These are phyloP conservation scores for Styphnolobium japonicum DNA, from an alignment of 306 rosid species.

Conservation along the genomic window DNA sequence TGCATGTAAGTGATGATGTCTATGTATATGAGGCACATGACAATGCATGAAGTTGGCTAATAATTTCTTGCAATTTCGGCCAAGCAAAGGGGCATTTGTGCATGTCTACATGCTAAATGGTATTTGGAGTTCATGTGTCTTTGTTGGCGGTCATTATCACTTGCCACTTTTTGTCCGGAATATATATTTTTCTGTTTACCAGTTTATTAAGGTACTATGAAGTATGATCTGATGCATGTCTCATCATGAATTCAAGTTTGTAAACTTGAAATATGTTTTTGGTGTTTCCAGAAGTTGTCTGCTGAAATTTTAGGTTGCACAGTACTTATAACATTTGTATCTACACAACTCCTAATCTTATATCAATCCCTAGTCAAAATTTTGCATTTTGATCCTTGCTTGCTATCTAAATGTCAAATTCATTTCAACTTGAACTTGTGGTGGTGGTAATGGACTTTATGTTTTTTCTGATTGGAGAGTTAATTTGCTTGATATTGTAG, in stretches of 20 bases:
- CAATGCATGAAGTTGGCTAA: slow-evolving; percentile 1
- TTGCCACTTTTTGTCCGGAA: background rate
- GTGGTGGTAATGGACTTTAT: background rate
- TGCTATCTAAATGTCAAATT: background rate
- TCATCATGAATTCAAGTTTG: background rate
- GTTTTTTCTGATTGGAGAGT: slow-evolving; percentile 32
- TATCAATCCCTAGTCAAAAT: background rate
- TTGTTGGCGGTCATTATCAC: background rate
- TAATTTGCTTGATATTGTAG: slow-evolving; percentile 62
- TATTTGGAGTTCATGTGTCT: background rate
- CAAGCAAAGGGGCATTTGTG: background rate
- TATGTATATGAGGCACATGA: background rate
- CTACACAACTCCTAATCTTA: background rate
- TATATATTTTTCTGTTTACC: background rate
- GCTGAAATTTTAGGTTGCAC: background rate
- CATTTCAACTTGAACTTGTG: slow-evolving; percentile 9
- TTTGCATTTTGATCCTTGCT: background rate
- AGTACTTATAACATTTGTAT: background rate
- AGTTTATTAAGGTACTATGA: background rate
- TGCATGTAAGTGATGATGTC: background rate
- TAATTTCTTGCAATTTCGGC: background rate
- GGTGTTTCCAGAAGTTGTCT: background rate
- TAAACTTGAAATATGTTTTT: background rate
- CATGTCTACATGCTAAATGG: background rate
- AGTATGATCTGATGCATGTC: background rate